Conservation (phyloP, 495 filamentous ascomycete genomes). For the Cercophora sp. region DNA sequence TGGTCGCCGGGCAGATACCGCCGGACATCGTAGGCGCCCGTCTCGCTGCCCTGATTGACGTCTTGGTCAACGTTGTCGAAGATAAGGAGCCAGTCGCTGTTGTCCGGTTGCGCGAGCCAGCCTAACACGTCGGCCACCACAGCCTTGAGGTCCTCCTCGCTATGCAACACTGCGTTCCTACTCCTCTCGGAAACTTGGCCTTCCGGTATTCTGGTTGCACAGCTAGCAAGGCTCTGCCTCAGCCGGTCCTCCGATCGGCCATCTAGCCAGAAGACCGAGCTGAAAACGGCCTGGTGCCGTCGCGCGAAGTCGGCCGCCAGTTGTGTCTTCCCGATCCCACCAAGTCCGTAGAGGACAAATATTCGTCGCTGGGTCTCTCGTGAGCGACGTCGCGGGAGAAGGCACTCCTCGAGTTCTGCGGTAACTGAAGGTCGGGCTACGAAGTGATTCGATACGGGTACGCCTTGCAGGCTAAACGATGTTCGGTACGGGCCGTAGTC, state of each 20-base stretch:
- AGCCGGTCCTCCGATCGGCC: conserved; percentile 32
- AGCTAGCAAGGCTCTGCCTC: conserved; percentile 28
- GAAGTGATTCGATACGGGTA: conserved; percentile 15
- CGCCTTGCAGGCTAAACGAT: conserved; percentile 13
- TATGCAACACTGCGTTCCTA: conserved; percentile 5
- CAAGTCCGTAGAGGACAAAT: conserved; percentile 25
- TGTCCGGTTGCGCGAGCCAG: conserved; percentile 35
- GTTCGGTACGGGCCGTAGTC: conserved; percentile 16
- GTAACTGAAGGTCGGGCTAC: conserved; percentile 12
- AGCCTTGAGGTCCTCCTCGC: conserved; percentile 23
- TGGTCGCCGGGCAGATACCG: conserved; percentile 36
- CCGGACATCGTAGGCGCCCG: conserved; percentile 30
- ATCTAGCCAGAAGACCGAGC: conserved; percentile 28
- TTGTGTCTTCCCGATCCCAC: conserved; percentile 26
- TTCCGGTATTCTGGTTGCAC: conserved; percentile 24
- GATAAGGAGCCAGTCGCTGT: conserved; percentile 38
- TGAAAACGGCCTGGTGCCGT: conserved; percentile 15
- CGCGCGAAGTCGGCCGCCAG: conserved; percentile 21
- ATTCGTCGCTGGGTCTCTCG: conserved; percentile 8
- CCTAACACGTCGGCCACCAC: conserved; percentile 24
- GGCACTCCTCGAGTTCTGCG: conserved; percentile 14
- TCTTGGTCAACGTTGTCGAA: conserved; percentile 41
- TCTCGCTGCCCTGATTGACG: conserved; percentile 21
- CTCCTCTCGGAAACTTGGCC: conserved; percentile 21
- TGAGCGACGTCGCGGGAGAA: conserved; percentile 10